Evolutionary conservation across 805 yeast species (phyloP).

Genomic region (Metschnikowia bowlesiae): DNA sequence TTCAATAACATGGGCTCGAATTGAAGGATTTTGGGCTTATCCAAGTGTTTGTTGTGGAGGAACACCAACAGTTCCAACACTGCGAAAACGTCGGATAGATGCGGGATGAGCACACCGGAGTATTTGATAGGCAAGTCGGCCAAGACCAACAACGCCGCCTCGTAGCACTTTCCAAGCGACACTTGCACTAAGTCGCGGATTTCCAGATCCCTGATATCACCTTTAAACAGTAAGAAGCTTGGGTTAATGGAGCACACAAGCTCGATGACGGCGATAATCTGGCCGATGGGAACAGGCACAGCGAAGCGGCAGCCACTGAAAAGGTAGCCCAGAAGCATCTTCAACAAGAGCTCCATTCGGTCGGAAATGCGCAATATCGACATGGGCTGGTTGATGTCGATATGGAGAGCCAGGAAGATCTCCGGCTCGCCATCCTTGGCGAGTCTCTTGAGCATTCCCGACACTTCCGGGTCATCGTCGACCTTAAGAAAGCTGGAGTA

Average conservation of each 20-base stretch:
- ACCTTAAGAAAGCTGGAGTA: constrained; percentile 58
- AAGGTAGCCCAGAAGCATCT: constrained; percentile 35
- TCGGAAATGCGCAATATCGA: constrained; percentile 49
- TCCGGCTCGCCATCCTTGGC: constrained; percentile 14
- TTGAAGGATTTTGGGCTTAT: constrained; percentile 27
- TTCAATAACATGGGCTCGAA: constrained; percentile 41
- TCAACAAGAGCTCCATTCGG: constrained; percentile 46
- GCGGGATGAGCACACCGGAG: constrained; percentile 42
- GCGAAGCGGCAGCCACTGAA: constrained; percentile 52
- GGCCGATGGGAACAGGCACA: constrained; percentile 61
- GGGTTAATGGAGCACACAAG: constrained; percentile 52
- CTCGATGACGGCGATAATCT: constrained; percentile 48
- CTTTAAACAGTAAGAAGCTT: constrained; percentile 50
- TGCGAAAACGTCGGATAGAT: constrained; percentile 46
- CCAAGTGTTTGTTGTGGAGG: constrained; percentile 33
- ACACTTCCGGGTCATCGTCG: constrained; percentile 50
- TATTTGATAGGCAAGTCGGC: constrained; percentile 30
- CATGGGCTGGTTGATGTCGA: constrained; percentile 56
- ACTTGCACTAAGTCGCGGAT: constrained; percentile 42
- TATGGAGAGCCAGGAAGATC: constrained; percentile 44
- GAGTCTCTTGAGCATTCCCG: constrained; percentile 36
- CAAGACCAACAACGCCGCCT: constrained; percentile 42
- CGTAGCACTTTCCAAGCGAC: constrained; percentile 44
- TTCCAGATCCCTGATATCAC: constrained; percentile 54
- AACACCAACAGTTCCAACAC: constrained; percentile 59